A percentile compares a stretch with the other conserved stretches of the same genome.
Evolutionary conservation across 1,139 yeast genomes (phyloP).

Genomic region (Hanseniaspora gamundiae): DNA sequence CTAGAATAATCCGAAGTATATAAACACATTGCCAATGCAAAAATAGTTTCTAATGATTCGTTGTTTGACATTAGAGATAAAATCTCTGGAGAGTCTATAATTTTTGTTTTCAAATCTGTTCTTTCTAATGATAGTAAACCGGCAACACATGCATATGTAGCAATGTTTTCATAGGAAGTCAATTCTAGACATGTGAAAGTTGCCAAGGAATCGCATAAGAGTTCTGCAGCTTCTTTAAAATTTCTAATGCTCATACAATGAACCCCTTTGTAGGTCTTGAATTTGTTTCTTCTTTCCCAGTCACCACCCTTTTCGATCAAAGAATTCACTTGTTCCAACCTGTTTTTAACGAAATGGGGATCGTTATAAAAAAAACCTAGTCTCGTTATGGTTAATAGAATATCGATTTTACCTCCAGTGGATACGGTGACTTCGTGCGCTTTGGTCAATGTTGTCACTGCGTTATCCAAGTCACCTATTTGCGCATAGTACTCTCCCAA

Average conservation of each 20-base stretch:
- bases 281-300: slow-evolving; percentile 96
- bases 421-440: slow-evolving; percentile 75
- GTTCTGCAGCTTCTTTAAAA: slow-evolving; percentile 69
- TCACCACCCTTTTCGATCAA: slow-evolving; percentile 95
- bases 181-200: slow-evolving; percentile 95
- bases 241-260: slow-evolving; percentile 76
- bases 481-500: slow-evolving; percentile 82
- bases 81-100: slow-evolving; percentile 91
- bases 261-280: slow-evolving; percentile 82
- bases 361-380: slow-evolving; percentile 83
- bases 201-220: slow-evolving; percentile 82
- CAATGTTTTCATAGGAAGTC: slow-evolving; percentile 80
- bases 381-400: slow-evolving; percentile 67
- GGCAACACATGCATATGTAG: slow-evolving; percentile 74
- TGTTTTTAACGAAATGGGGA: slow-evolving; percentile 53
- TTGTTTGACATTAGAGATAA: slow-evolving; percentile 68
- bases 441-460: slow-evolving; percentile 58
- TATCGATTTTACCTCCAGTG: slow-evolving; percentile 83
- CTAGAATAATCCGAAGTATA: slow-evolving; percentile 81
- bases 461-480: slow-evolving; percentile 70
- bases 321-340: slow-evolving; percentile 59
- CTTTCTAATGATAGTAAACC: slow-evolving; percentile 78
- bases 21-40: slow-evolving; percentile 72
- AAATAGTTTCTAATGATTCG: slow-evolving; percentile 65
- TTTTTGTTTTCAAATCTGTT: slow-evolving; percentile 69